A percentile compares a stretch with the other conserved stretches of the same genome.
These are phyloP conservation scores for Gossypium thurberi DNA, from an alignment of 345 rosid species.

Conservation along the genomic window DNA sequence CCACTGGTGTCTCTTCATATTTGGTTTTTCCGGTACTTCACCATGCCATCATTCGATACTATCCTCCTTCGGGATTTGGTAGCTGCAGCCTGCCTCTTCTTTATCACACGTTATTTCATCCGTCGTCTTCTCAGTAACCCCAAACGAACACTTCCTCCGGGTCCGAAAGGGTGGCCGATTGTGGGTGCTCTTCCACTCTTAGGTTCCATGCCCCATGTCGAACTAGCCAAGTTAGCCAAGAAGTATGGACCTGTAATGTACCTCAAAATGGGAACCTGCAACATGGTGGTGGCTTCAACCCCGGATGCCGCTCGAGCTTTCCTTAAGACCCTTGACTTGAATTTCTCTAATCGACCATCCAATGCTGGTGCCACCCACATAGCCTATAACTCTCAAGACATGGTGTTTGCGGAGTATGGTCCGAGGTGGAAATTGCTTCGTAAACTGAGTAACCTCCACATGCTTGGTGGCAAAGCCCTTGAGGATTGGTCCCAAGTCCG, in stretches of 20 bases:
- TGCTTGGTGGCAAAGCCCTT: constrained; percentile 57
- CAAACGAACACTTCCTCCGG: constrained; percentile 30
- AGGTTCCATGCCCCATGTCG: constrained; percentile 51
- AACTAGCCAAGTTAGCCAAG: constrained; percentile 42
- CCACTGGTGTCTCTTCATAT: not conserved
- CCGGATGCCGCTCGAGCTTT: constrained; percentile 50
- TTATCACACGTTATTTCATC: constrained; percentile 22
- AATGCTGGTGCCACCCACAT: constrained; percentile 49
- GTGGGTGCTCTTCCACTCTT: constrained; percentile 49
- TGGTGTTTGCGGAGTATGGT: constrained; percentile 57
- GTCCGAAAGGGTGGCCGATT: constrained; percentile 55
- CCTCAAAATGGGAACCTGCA: constrained; percentile 44
- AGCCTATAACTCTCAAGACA: constrained; percentile 50
- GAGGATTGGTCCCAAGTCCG: constrained; percentile 40
- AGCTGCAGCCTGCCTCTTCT: constrained; percentile 20
- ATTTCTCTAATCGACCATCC: constrained; percentile 51
- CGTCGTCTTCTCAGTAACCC: constrained; percentile 7
- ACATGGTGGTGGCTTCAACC: constrained; percentile 54
- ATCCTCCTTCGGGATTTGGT: constrained; percentile 18
- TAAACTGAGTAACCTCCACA: constrained; percentile 50
- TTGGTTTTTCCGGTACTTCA: not conserved
- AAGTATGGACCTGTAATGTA: constrained; percentile 46
- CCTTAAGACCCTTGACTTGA: constrained; percentile 44
- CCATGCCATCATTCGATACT: constrained; percentile 4
- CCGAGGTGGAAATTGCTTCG: constrained; percentile 50